These are phyloP conservation scores for Physcia stellaris DNA, from an alignment of 495 filamentous ascomycete species.

Conservation along the genomic window DNA sequence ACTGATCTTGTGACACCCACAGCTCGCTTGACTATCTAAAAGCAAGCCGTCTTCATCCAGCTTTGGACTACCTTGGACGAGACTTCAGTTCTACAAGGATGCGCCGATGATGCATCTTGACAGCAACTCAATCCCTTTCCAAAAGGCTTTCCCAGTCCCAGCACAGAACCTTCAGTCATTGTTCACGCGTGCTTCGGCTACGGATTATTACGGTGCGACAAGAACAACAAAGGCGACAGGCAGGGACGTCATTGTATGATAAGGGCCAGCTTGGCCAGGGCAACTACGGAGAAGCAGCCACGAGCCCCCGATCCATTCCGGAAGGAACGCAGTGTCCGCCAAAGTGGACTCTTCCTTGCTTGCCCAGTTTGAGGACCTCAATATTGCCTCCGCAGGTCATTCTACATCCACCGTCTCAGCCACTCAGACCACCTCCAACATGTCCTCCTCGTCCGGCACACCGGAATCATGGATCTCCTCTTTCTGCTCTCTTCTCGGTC, in stretches of 20 bases:
- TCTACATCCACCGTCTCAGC: constrained; percentile 30
- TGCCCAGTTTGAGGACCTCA: constrained; percentile 12
- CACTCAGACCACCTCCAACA: constrained; percentile 35
- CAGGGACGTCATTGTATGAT: no score
- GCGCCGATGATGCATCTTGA: constrained; percentile 11
- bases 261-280: not conserved
- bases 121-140: not conserved
- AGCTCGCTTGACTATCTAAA: no score
- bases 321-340: constrained; percentile 15
- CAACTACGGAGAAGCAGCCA: not conserved
- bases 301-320: not conserved
- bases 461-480: constrained; percentile 95
- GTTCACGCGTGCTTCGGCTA: no score
- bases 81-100: no score
- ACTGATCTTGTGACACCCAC: no score
- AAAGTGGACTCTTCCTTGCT: constrained; percentile 14
- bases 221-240: no score
- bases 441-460: constrained; percentile 63
- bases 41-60: no score
- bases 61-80: no score
- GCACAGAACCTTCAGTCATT: not conserved
- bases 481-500: constrained; percentile 87
- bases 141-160: not conserved
- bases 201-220: no score
- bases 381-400: constrained; percentile 19